Base-by-base conservation (phyloP, 2,329 filamentous ascomycete genomes). In the Microdochium nivale region DNA sequence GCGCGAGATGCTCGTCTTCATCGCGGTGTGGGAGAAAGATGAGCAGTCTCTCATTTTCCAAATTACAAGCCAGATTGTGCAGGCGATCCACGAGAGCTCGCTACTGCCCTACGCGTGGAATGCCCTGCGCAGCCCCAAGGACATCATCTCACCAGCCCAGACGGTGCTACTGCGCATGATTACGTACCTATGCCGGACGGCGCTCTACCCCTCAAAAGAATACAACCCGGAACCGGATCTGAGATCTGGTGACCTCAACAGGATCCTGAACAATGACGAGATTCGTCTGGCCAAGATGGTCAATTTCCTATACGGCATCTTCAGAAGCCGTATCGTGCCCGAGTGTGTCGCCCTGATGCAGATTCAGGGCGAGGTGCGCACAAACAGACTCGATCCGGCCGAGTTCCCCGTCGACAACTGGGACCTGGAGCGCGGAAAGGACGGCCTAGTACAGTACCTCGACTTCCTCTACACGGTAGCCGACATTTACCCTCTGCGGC, bases 341-440 rank as follows among this genome's bases (percentile, higher is more conserved):
- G 91, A 96, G 63, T 96, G 90, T 16, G 88, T 91, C 51, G 91
- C 91, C n/a, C 76, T 96, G 35, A 96, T 97, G 72, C 90, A 94
- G 62, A 79, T 96, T 2, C 92, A 97, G 70, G 88, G 89, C 16
- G 87, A 96, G 63, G 95, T 96, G 32, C 85, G 89, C 43, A 83
- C 86, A 40, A 84, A 86, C 30, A 78, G 84, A 52, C 83, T 86
- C 16, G 81, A 92, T 54, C 84, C 89, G 0, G 83, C 88, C 55
- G 91, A 96, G 62, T 97, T 96, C 61, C 92, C 92, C 0, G 84
- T 96, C 1, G 95, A 97, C 61, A 80, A 90, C 47, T 97, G 92
- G 92, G 92, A 97, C 62, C 95, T 97, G 87, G 92, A 97, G 66
- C 83, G 92, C 14, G 92, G 95, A 53, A 96, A 95, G 66, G 92